phyloP scores from a whole-genome alignment of 116 monocot species.

The Thalassia testudinum region DNA sequence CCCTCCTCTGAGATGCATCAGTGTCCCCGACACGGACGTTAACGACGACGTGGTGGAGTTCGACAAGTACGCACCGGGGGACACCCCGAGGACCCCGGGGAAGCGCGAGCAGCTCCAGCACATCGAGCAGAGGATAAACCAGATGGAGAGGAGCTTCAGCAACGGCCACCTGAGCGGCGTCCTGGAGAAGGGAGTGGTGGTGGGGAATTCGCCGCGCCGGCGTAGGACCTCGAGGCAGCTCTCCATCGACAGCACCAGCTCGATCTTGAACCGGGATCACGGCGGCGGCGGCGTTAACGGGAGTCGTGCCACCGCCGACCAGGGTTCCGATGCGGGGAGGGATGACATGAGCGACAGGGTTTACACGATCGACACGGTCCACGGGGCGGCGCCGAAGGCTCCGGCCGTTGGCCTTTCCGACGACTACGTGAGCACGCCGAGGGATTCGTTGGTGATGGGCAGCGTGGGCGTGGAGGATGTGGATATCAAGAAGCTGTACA shows the following conservation, averaged over 20 bases:
- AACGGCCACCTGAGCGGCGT: neutral
- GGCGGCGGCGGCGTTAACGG: neutral
- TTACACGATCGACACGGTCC: conserved; percentile 51
- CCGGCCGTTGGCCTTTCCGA: conserved; percentile 3
- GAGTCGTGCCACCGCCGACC: conserved; percentile 8
- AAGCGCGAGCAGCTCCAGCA: conserved; percentile 15
- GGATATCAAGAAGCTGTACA: conserved; percentile 62
- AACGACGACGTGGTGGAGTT: conserved; percentile 5
- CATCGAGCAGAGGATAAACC: conserved; percentile 30
- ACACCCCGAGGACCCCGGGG: conserved; percentile 19
- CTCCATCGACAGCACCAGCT: conserved; percentile 11
- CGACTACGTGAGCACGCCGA: conserved; percentile 13
- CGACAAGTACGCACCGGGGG: conserved; percentile 8
- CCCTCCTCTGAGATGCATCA: conserved; percentile 18
- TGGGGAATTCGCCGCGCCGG: conserved; percentile 3
- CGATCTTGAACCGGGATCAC: neutral
- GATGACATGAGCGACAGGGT: conserved; percentile 25
- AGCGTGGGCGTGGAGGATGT: conserved; percentile 14
- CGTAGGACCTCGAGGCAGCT: neutral
- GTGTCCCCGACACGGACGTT: neutral
- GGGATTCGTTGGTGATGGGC: conserved; percentile 8
- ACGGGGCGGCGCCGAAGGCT: conserved; percentile 6
- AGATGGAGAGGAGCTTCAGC: conserved; percentile 19
- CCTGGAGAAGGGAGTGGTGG: conserved; percentile 20
- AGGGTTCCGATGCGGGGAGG: neutral